These are phyloP conservation scores for Blepharisma undulans DNA, from an alignment of 169 alveolate species.

Conservation along the genomic window DNA sequence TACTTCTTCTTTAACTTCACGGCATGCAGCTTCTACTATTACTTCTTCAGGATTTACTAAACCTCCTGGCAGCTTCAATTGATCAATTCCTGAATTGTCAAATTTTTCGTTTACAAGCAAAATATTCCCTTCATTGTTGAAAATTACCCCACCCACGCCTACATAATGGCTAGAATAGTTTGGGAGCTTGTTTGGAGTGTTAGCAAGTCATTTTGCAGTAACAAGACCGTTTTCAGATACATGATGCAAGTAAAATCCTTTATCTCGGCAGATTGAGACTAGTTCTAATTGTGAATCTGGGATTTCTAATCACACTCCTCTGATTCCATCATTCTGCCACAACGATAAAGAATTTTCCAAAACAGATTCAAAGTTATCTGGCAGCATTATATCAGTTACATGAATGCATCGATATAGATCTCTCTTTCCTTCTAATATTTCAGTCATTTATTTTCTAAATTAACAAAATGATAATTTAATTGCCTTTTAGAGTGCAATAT, in stretches of 20 bases:
- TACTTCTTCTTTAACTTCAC: slow-evolving; percentile 17
- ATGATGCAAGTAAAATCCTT: neutral
- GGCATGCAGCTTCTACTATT: neutral
- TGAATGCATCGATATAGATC: neutral
- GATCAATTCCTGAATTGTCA: neutral
- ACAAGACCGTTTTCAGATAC: neutral
- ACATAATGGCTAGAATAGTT: neutral
- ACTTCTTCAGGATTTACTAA: slow-evolving; percentile 3
- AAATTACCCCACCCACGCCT: neutral
- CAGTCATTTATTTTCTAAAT: too few relatives aligned
- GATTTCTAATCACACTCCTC: neutral
- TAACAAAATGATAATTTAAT: too few relatives aligned
- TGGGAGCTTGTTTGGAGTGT: neutral
- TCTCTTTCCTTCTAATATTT: neutral
- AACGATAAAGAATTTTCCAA: neutral
- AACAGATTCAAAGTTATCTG: neutral
- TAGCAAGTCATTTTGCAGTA: neutral
- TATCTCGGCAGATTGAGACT: neutral
- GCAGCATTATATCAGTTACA: neutral
- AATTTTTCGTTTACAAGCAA: neutral
- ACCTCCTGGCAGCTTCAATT: slow-evolving; percentile 18
- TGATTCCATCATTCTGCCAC: neutral
- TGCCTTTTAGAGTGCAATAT: too few relatives aligned
- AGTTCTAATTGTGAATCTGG: neutral
- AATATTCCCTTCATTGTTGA: neutral